phyloP scores from a whole-genome alignment of 495 filamentous ascomycete species.

The Penicillium alfredii region DNA sequence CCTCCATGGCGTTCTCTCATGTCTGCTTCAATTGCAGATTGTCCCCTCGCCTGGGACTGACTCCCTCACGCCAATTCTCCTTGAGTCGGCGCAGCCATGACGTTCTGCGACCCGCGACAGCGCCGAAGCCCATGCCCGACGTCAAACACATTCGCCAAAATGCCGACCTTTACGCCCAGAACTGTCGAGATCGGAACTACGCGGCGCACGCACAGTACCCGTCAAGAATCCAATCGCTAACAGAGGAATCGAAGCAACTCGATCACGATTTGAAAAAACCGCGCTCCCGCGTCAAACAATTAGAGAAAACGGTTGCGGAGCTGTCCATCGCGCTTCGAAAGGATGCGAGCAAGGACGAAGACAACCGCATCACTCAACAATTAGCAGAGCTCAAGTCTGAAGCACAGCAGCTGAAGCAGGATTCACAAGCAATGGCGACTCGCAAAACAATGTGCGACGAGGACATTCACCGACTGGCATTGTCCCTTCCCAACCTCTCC shows the following conservation, averaged over 20 bases:
- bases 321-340: conserved; percentile 25
- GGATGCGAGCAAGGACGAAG: conserved; percentile 7
- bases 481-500: conserved; percentile 82
- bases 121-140: conserved; percentile 73
- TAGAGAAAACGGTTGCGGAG: conserved; percentile 38
- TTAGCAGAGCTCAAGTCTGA: conserved; percentile 48
- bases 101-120: conserved; percentile 56
- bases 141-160: conserved; percentile 86
- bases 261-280: conserved; percentile 35
- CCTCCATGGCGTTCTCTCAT: conserved; percentile 25
- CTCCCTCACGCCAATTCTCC: conserved; percentile 20
- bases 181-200: conserved; percentile 84
- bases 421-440: conserved; percentile 53
- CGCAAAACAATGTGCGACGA: conserved; percentile 53
- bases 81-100: conserved; percentile 21
- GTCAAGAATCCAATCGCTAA: conserved; percentile 60
- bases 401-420: conserved; percentile 61
- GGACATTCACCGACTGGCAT: conserved; percentile 69
- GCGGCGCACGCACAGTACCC: conserved; percentile 58
- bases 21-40: conserved; percentile 37
- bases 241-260: conserved; percentile 55
- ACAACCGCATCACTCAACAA: conserved; percentile 7
- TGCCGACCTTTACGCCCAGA: conserved; percentile 68
- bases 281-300: conserved; percentile 34
- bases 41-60: conserved; percentile 5